Base-by-base conservation (phyloP, 106 monocot genomes). In the Narthecium ossifragum region DNA sequence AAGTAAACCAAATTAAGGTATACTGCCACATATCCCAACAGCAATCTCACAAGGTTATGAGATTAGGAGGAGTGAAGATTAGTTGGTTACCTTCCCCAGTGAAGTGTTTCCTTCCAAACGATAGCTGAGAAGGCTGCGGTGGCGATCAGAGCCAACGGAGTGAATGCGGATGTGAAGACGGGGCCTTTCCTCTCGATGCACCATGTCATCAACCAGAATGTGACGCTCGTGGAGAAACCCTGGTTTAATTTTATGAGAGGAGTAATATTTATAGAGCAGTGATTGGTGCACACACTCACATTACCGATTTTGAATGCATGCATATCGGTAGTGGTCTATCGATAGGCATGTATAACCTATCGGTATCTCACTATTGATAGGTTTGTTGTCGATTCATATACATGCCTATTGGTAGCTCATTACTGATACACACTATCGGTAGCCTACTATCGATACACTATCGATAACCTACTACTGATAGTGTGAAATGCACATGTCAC, bases 91-190 rank as follows among this genome's bases (percentile, higher is more conserved):
- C 56, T 56, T 56, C 56, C 56, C 56, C 56, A 56, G 20, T 31
- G 33, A 18, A 33, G 33, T 18, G 25, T 31, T 33, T 56, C 56
- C 17, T 34, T 31, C 56, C 56, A 56, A 3, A 56, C 7, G 32
- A 56, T 20, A 22, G 32, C 10, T 31, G 56, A 56, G 22, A 17
- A 33, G 14, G 8, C n/a, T 18, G 56, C 56, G 8, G 56, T 56
- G 2, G 33, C 21, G n/a, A 56, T 13, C 0, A 56, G 56, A 4
- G 56, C 56, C 33, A 34, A 1, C 18, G 56, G 56, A 22, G 17
- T 56, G 56, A 56, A 56, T 1, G n/a, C 56, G 4, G 56, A 12
- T 33, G 56, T 34, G 33, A 56, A 56, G 32, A 56, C 56, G 15
- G 56, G 56, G 3, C 56, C 56, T 33, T 56, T 56, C 32, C 12